Conservation (phyloP, 352 stramenopile species). For the Phytophthora multivora region DNA sequence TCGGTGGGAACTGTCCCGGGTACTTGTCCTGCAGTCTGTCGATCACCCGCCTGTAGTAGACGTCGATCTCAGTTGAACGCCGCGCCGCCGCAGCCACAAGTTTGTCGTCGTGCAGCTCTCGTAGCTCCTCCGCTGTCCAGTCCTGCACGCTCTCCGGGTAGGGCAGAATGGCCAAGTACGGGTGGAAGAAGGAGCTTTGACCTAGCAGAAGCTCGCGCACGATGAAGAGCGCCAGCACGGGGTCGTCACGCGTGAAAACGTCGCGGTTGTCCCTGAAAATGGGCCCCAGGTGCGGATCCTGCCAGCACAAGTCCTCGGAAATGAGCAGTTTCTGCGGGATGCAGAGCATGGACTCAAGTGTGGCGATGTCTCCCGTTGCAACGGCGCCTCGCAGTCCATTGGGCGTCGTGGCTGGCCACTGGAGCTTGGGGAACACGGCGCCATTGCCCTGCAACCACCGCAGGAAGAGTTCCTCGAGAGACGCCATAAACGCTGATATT, state of each 20-base stretch:
- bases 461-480: slow-evolving; percentile 56
- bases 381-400: slow-evolving; percentile 60
- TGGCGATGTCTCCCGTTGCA: slow-evolving; percentile 52
- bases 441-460: slow-evolving; percentile 78
- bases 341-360: slow-evolving; percentile 68
- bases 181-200: slow-evolving; percentile 82
- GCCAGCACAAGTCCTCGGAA: slow-evolving; percentile 66
- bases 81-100: slow-evolving; percentile 51
- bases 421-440: slow-evolving; percentile 75
- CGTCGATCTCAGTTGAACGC: slow-evolving; percentile 60
- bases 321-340: slow-evolving; percentile 77
- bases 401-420: slow-evolving; percentile 61
- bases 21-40: slow-evolving; percentile 51
- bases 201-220: slow-evolving; percentile 71
- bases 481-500: not conserved
- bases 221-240: slow-evolving; percentile 84
- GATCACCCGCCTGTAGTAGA: slow-evolving; percentile 62
- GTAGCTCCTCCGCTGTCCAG: slow-evolving; percentile 74
- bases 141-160: slow-evolving; percentile 79
- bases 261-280: slow-evolving; percentile 62
- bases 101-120: slow-evolving; percentile 71
- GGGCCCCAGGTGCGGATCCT: slow-evolving; percentile 47
- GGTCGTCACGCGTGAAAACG: slow-evolving; percentile 81
- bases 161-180: slow-evolving; percentile 87
- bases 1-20: slow-evolving; percentile 48